Evolutionary conservation across 2,329 filamentous ascomycete species (phyloP).

Genomic region (Fusarium succisae): DNA sequence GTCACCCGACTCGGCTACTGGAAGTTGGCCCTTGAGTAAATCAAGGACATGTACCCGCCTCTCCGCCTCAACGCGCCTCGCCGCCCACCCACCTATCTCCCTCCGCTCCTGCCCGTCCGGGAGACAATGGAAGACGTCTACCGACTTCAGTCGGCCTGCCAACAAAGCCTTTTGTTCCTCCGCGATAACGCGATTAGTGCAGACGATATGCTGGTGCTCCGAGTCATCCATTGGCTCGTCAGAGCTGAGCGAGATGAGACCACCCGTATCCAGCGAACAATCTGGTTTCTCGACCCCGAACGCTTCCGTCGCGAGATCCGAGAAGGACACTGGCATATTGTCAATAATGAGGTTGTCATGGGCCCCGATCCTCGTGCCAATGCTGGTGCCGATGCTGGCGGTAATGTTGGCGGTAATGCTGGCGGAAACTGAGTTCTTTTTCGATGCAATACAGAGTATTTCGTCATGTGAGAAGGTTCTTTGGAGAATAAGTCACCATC

Average conservation of each 20-base stretch:
- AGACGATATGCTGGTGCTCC: fast-evolving
- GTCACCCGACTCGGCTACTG: background rate
- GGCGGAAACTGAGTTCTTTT: background rate
- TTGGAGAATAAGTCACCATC: background rate
- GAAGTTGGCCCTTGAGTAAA: fast-evolving
- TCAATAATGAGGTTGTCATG: fast-evolving
- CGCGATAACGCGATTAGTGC: background rate
- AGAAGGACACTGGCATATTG: background rate
- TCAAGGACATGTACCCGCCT: fast-evolving
- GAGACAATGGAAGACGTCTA: background rate
- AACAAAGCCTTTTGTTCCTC: background rate
- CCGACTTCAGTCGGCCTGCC: too few species aligned
- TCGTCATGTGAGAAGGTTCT: fast-evolving
- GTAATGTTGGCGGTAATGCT: background rate
- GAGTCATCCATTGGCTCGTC: background rate
- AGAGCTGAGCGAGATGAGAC: background rate
- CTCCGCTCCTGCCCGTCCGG: background rate
- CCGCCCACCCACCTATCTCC: too few species aligned
- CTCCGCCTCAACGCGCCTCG: too few species aligned
- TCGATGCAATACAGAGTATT: too few species aligned
- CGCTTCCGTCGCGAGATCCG: background rate
- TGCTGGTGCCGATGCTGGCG: background rate
- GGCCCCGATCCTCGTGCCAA: background rate
- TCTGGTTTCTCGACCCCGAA: background rate
- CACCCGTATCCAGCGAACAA: background rate